Evolutionary conservation across 2,329 filamentous ascomycete species (phyloP).

Genomic region (Passalora sequoiae): DNA sequence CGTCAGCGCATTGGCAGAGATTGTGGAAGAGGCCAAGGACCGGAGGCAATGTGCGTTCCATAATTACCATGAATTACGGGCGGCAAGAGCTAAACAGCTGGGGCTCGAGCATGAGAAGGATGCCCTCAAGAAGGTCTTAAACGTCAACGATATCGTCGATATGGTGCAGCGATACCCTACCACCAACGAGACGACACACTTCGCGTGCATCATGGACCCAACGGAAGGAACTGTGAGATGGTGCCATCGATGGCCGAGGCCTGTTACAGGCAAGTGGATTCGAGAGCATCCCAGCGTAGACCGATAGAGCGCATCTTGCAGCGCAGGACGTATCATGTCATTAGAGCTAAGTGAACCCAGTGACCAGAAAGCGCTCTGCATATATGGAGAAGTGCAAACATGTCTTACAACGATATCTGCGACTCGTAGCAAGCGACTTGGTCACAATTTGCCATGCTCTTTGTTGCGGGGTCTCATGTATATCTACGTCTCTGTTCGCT

Average conservation of each 20-base stretch:
- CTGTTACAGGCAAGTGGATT: constrained; percentile 20
- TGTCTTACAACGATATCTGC: no score
- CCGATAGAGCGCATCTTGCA: no score
- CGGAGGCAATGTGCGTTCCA: constrained; percentile 31
- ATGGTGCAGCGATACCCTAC: constrained; percentile 52
- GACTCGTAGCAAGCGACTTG: no score
- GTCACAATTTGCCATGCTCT: no score
- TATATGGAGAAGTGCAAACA: no score
- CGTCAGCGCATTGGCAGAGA: constrained; percentile 20
- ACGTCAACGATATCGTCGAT: constrained; percentile 37
- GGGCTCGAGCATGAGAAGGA: not conserved
- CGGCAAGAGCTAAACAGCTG: constrained; percentile 4
- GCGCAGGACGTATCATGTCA: no score
- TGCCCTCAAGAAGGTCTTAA: constrained; percentile 29
- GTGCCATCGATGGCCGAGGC: constrained; percentile 21
- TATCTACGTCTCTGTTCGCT: no score
- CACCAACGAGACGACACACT: constrained; percentile 56
- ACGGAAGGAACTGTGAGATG: constrained; percentile 16
- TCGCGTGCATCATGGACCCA: constrained; percentile 55
- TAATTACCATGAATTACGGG: constrained; percentile 27
- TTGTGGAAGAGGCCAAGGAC: constrained; percentile 34
- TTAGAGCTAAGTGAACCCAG: no score
- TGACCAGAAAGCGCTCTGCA: no score
- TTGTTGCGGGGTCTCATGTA: no score
- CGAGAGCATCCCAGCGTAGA: constrained; percentile 13